Evolutionary conservation across 805 yeast species (phyloP).

Genomic region (Metschnikowia borealis): DNA sequence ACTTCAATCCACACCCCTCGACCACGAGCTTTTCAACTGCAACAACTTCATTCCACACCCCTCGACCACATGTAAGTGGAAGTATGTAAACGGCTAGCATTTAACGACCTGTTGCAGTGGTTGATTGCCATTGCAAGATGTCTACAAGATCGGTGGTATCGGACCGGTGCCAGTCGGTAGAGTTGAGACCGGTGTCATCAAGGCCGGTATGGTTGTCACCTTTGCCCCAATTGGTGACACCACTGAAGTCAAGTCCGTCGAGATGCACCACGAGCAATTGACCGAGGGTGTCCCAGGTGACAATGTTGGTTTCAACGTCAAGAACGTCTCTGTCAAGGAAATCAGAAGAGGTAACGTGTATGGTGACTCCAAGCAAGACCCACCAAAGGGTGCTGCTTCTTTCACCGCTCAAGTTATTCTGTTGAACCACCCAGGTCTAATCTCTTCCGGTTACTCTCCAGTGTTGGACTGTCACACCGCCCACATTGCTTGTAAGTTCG

Average conservation of each 20-base stretch:
- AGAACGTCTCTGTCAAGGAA: slow-evolving; percentile 85
- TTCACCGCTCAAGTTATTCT: slow-evolving; percentile 83
- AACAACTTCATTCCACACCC: too few species aligned
- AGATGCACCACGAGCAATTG: slow-evolving; percentile 82
- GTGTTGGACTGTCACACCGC: slow-evolving; percentile 91
- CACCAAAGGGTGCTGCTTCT: slow-evolving; percentile 74
- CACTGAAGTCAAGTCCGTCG: slow-evolving; percentile 86
- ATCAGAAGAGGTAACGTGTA: slow-evolving; percentile 90
- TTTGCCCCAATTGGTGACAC: slow-evolving; percentile 89
- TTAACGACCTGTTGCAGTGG: neutral
- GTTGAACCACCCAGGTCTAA: slow-evolving; percentile 90
- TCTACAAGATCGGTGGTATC: slow-evolving; percentile 90
- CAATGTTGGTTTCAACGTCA: slow-evolving; percentile 87
- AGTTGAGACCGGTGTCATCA: slow-evolving; percentile 89
- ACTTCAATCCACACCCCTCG: too few species aligned
- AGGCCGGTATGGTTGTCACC: slow-evolving; percentile 86
- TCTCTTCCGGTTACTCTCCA: slow-evolving; percentile 87
- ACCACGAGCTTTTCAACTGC: too few species aligned
- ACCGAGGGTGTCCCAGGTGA: slow-evolving; percentile 85
- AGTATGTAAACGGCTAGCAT: neutral
- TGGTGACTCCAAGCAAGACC: slow-evolving; percentile 88
- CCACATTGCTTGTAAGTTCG: slow-evolving; percentile 88
- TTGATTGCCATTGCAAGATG: slow-evolving; percentile 68
- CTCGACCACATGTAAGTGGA: slow-evolving; percentile 25
- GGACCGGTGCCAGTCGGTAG: slow-evolving; percentile 93